A percentile compares a stretch with the other conserved stretches of the same genome.
phyloP scores from a whole-genome alignment of 202 grass and related monocot genomes.

The Cymbopogon flexuosus region DNA sequence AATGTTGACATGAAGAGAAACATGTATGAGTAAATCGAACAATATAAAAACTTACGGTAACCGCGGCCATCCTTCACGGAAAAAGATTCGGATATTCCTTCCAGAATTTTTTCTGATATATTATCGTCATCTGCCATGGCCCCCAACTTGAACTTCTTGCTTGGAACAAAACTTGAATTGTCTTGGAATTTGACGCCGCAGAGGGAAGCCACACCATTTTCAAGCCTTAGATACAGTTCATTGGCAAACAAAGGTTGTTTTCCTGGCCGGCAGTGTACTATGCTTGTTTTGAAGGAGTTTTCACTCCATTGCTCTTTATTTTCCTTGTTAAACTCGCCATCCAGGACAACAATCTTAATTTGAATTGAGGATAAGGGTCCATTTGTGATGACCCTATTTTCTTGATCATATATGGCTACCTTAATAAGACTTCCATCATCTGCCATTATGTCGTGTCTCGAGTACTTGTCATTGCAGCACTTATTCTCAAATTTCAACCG shows the following conservation, averaged over 20 bases:
- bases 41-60: conserved; percentile 15
- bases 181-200: conserved; percentile 7
- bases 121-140: conserved; percentile 25
- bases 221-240: neutral
- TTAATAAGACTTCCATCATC: conserved; percentile 4
- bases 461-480: neutral
- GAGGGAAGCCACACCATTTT: conserved; percentile 22
- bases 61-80: neutral
- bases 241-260: neutral
- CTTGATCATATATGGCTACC: conserved; percentile 3
- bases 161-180: conserved; percentile 5
- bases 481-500: conserved; percentile 20
- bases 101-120: neutral
- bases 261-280: neutral
- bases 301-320: conserved; percentile 20
- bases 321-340: conserved; percentile 26
- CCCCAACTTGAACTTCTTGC: conserved; percentile 18
- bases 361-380: conserved; percentile 21
- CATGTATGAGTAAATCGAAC: neutral
- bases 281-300: neutral
- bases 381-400: neutral
- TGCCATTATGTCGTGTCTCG: neutral
- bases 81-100: conserved; percentile 35
- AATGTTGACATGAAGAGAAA: neutral
- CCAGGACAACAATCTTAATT: conserved; percentile 18